Conservation (phyloP, 805 yeast species). For the Saccharomycopsis sp. region DNA sequence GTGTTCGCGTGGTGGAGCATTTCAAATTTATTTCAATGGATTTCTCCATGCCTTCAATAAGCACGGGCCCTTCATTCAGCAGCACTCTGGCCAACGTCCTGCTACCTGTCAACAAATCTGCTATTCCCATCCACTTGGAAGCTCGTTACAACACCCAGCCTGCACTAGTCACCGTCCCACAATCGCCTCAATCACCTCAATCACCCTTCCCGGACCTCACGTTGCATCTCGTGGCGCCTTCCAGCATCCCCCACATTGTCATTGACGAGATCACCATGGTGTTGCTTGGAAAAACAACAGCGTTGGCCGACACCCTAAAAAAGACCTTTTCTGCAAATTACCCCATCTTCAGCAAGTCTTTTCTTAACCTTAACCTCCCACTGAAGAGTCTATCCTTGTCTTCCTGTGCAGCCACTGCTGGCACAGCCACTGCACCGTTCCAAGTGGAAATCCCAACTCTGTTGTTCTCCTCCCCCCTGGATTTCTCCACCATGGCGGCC, state of each 20-base stretch:
- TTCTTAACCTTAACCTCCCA: conserved; percentile 1
- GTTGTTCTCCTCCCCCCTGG: too few relatives aligned
- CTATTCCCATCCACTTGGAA: conserved; percentile 9
- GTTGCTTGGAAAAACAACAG: conserved; percentile 3
- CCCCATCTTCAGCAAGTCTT: neutral
- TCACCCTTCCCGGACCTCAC: conserved; percentile 2
- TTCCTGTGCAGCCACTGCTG: neutral
- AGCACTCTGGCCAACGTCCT: too few relatives aligned
- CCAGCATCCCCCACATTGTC: conserved; percentile 3
- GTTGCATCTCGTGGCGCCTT: conserved; percentile 5
- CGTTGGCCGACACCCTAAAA: conserved; percentile 2
- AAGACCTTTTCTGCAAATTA: neutral
- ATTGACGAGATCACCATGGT: conserved; percentile 2
- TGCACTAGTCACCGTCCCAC: conserved; percentile 1
- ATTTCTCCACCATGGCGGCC: neutral
- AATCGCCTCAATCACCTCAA: neutral
- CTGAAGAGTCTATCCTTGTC: conserved; percentile 2
- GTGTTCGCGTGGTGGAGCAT: conserved; percentile 5
- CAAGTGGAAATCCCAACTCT: conserved; percentile 8
- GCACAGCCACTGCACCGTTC: conserved; percentile 4
- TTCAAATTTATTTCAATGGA: conserved; percentile 10
- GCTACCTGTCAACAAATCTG: too few relatives aligned
- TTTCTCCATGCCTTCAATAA: too few relatives aligned
- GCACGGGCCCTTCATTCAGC: too few relatives aligned
- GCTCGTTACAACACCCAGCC: conserved; percentile 7